Percentiles rank a stretch among this genome's conserved stretches.
Conservation (phyloP, 140 eudicot species). For the Ambrosia hybrid region DNA sequence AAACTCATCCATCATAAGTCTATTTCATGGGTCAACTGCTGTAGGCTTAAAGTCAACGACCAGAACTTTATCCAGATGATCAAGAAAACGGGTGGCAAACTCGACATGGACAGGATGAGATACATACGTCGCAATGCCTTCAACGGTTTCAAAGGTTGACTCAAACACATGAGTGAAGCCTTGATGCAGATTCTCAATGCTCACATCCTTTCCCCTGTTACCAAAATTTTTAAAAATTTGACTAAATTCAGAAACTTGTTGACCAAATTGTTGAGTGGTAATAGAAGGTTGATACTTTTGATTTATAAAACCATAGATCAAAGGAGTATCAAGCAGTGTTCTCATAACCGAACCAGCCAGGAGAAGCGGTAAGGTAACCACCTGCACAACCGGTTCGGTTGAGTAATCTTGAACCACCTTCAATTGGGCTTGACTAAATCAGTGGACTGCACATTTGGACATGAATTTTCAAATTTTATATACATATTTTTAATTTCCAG, state of each 20-base stretch:
- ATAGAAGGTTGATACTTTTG: not conserved
- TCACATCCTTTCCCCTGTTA: slow-evolving; percentile 88
- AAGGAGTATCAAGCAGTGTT: not conserved
- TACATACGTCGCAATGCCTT: slow-evolving; percentile 69
- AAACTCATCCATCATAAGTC: slow-evolving; percentile 8
- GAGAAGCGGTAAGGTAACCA: not conserved
- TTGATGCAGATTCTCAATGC: slow-evolving; percentile 79
- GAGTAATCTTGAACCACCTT: not conserved
- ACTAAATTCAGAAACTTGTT: slow-evolving; percentile 9
- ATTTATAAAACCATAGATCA: not conserved
- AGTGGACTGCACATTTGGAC: no score
- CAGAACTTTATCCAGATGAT: slow-evolving; percentile 63
- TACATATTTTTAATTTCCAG: no score
- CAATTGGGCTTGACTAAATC: not conserved
- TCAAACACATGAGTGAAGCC: slow-evolving; percentile 88
- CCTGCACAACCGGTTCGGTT: not conserved
- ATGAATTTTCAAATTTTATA: no score
- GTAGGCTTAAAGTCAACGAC: slow-evolving; percentile 76
- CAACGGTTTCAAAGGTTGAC: slow-evolving; percentile 67
- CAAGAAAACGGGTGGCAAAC: slow-evolving; percentile 51
- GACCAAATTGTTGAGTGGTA: not conserved
- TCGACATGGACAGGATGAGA: slow-evolving; percentile 75
- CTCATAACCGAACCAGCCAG: not conserved
- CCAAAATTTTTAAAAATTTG: slow-evolving; percentile 13
- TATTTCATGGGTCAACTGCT: slow-evolving; percentile 39